These are phyloP conservation scores for Sporothrix humicola DNA, from an alignment of 2,329 filamentous ascomycete genomes.

Conservation along the genomic window DNA sequence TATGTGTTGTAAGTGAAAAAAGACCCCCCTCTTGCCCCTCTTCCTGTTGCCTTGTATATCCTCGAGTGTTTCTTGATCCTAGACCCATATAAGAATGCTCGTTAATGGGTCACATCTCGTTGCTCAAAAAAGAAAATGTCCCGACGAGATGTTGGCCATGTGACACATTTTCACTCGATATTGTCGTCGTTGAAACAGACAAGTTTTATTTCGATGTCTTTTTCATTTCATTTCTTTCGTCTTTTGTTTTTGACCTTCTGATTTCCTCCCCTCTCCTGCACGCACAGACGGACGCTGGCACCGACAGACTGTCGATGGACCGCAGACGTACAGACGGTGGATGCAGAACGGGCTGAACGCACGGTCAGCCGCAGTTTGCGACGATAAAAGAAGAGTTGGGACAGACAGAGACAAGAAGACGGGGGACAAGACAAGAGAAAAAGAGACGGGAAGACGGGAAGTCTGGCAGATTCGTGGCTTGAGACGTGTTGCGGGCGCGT, in stretches of 20 bases:
- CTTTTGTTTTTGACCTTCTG: neutral
- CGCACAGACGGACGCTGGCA: too few relatives aligned
- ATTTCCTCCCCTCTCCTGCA: too few relatives aligned
- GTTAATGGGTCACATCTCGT: neutral
- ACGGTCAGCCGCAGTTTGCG: neutral
- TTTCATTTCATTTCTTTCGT: neutral
- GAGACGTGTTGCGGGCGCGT: neutral
- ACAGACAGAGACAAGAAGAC: neutral
- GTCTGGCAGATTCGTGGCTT: neutral
- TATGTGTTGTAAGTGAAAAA: neutral
- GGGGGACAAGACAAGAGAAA: neutral
- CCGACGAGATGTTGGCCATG: slow-evolving; percentile 4
- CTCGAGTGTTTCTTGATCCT: neutral
- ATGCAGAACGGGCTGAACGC: neutral
- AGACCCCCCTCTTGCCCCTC: neutral
- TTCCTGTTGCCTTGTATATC: neutral
- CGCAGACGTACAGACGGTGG: neutral
- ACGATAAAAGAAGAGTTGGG: neutral
- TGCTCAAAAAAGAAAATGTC: slow-evolving; percentile 12
- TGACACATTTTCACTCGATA: neutral
- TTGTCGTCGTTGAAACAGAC: neutral
- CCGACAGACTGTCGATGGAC: too few relatives aligned
- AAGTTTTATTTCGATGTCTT: neutral
- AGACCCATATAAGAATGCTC: neutral
- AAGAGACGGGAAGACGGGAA: neutral